These are phyloP conservation scores for Fistulinella prunicolor DNA, from an alignment of 768 basidiomycete genomes.

Conservation along the genomic window DNA sequence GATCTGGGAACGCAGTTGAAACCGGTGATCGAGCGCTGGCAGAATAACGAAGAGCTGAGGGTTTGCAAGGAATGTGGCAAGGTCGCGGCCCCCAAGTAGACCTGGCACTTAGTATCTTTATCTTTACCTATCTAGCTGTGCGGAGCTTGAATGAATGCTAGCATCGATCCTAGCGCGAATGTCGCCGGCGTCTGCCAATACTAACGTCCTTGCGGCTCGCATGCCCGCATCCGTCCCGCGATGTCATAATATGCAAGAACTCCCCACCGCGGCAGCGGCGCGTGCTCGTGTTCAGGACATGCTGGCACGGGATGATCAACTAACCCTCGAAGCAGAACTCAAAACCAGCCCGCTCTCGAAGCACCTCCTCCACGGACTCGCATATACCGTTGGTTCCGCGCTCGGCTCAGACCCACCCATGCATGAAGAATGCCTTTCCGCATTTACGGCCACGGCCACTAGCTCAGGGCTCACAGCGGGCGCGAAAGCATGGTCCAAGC, in stretches of 20 bases:
- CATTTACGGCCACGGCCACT: constrained; percentile 47
- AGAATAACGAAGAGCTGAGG: constrained; percentile 57
- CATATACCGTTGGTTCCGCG: constrained; percentile 60
- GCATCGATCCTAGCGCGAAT: neutral
- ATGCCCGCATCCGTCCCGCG: constrained; percentile 27
- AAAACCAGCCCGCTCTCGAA: constrained; percentile 35
- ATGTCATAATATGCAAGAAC: constrained; percentile 46
- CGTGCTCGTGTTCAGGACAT: constrained; percentile 34
- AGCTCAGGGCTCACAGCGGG: constrained; percentile 54
- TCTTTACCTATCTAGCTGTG: neutral
- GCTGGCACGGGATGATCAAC: constrained; percentile 7
- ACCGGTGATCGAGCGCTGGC: constrained; percentile 86
- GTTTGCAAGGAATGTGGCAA: constrained; percentile 71
- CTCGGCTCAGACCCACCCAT: constrained; percentile 50
- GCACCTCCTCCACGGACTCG: constrained; percentile 51
- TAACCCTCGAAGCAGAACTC: constrained; percentile 14
- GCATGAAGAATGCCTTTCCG: constrained; percentile 45
- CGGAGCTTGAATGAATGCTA: constrained; percentile 18
- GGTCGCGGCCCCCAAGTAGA: constrained; percentile 55
- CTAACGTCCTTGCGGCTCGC: too few species aligned
- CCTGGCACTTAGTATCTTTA: too few species aligned
- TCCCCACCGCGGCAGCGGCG: constrained; percentile 36
- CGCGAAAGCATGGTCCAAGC: constrained; percentile 66
- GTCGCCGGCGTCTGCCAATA: neutral
- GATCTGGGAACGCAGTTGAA: constrained; percentile 94